phyloP scores from a whole-genome alignment of 192 early-diverging fungal species.

The Podila epigama region DNA sequence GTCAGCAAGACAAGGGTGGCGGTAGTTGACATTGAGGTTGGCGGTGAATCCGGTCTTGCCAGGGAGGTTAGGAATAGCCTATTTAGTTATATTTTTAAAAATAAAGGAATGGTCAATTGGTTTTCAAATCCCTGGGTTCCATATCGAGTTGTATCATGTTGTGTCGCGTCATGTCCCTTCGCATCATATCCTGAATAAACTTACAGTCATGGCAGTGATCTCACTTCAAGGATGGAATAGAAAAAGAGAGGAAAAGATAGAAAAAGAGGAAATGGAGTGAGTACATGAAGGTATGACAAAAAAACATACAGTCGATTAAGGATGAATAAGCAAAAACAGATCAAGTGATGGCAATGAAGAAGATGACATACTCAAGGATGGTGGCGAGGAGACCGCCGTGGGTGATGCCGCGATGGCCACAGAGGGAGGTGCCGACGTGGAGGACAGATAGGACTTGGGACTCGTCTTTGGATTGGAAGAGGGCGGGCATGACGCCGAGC shows the following conservation, averaged over 20 bases:
- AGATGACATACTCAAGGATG: constrained; percentile 61
- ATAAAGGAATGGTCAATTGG: no score
- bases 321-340: constrained; percentile 53
- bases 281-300: background rate
- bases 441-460: constrained; percentile 51
- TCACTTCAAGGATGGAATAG: constrained; percentile 20
- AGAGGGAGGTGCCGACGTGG: constrained; percentile 74
- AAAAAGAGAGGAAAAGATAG: background rate
- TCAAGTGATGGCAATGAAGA: no score
- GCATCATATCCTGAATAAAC: background rate
- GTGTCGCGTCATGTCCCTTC: no score
- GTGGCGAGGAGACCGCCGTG: constrained; percentile 83
- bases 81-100: background rate
- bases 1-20: constrained; percentile 67
- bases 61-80: constrained; percentile 65
- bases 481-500: constrained; percentile 57
- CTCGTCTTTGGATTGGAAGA: constrained; percentile 60
- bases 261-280: background rate
- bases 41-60: constrained; percentile 77
- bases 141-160: no score
- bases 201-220: constrained; percentile 48
- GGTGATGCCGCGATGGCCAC: constrained; percentile 80
- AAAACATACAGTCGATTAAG: background rate
- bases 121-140: no score
- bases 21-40: constrained; percentile 79